phyloP scores from a whole-genome alignment of 306 rosid genomes.

The Erythrophleum fordii region DNA sequence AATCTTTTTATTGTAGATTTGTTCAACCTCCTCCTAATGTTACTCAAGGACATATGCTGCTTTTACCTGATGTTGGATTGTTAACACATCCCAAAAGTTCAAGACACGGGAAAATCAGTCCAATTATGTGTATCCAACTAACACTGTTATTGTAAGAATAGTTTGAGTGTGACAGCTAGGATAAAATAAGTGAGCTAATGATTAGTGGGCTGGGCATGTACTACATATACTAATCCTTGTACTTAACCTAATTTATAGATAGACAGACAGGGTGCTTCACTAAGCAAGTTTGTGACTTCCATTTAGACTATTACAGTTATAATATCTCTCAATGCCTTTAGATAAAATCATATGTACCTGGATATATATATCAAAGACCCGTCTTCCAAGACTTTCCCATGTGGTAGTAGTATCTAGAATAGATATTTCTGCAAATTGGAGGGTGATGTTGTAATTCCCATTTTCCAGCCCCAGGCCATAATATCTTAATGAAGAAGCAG shows the following conservation, averaged over 20 bases:
- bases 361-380: slow-evolving; percentile 75
- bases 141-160: not conserved
- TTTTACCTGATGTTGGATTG: not conserved
- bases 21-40: not conserved
- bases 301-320: not conserved
- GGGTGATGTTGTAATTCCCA: slow-evolving; percentile 70
- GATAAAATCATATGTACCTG: slow-evolving; percentile 55
- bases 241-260: not conserved
- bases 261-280: not conserved
- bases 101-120: not conserved
- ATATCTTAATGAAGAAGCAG: slow-evolving; percentile 86
- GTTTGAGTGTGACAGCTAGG: not conserved
- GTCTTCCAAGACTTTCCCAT: slow-evolving; percentile 76
- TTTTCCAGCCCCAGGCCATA: slow-evolving; percentile 77
- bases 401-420: slow-evolving; percentile 44
- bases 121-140: not conserved
- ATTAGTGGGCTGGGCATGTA: not conserved
- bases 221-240: not conserved
- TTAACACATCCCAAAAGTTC: not conserved
- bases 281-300: not conserved
- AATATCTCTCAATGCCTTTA: not conserved
- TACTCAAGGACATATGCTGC: not conserved
- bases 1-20: no score
- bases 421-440: slow-evolving; percentile 67
- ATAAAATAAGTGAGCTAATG: not conserved